phyloP scores from a whole-genome alignment of 495 filamentous ascomycete genomes.

The Coniosporium apollinis region DNA sequence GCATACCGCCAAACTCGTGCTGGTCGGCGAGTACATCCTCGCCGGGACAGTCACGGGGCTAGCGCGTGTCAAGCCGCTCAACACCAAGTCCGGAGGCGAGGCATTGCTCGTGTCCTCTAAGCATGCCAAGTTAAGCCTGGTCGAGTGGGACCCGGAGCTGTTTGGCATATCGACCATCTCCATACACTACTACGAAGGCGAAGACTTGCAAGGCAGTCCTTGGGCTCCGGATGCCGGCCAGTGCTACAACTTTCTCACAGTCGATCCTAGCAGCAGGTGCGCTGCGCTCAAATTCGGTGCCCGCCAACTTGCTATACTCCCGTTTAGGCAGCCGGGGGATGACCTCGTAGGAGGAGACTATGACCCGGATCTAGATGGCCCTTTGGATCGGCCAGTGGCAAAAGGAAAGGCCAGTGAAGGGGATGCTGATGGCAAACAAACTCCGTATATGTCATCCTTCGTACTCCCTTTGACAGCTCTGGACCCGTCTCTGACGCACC shows the following conservation, averaged over 20 bases:
- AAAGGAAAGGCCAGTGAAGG: conserved; percentile 27
- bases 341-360: conserved; percentile 85
- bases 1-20: conserved; percentile 57
- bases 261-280: conserved; percentile 83
- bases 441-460: conserved; percentile 80
- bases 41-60: conserved; percentile 72
- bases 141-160: conserved; percentile 82
- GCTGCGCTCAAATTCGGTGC: conserved; percentile 82
- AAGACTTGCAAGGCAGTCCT: conserved; percentile 59
- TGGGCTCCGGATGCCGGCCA: conserved; percentile 55
- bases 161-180: conserved; percentile 69
- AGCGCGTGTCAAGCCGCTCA: conserved; percentile 51
- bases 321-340: conserved; percentile 70
- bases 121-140: conserved; percentile 81
- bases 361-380: conserved; percentile 58
- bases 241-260: conserved; percentile 61
- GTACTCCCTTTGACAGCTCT: conserved; percentile 71
- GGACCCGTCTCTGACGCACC: conserved; percentile 71
- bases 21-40: conserved; percentile 67
- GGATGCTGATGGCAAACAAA: conserved; percentile 39
- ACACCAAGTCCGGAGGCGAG: conserved; percentile 62
- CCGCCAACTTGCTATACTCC: conserved; percentile 80
- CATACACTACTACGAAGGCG: conserved; percentile 94
- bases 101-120: conserved; percentile 68
- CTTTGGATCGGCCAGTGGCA: conserved; percentile 10